Evolutionary conservation across 2,329 filamentous ascomycete species (phyloP).

Genomic region (Fusarium beomiforme): DNA sequence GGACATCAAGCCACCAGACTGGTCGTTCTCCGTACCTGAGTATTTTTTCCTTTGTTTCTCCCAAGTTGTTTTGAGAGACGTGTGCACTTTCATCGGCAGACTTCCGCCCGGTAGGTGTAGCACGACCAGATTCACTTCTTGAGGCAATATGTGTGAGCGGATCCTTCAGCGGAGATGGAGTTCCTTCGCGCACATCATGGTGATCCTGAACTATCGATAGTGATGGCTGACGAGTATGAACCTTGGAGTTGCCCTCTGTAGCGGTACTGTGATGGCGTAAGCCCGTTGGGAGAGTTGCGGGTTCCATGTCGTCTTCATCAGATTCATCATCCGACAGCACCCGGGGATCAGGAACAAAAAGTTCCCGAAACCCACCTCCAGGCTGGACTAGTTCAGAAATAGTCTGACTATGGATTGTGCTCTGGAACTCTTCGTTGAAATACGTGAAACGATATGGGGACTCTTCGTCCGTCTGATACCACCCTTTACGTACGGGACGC

Average conservation of each 20-base stretch:
- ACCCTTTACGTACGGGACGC: conserved; percentile 80
- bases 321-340: conserved; percentile 78
- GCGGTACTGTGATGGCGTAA: conserved; percentile 37
- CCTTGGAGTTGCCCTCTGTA: conserved; percentile 54
- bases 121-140: conserved; percentile 54
- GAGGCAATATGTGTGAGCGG: conserved; percentile 45
- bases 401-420: conserved; percentile 94
- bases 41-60: conserved; percentile 50
- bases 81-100: conserved; percentile 46
- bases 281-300: conserved; percentile 39
- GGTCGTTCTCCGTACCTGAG: conserved; percentile 81
- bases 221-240: conserved; percentile 59
- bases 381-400: conserved; percentile 93
- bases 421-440: conserved; percentile 97
- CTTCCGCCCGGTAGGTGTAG: conserved; percentile 58
- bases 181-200: conserved; percentile 32
- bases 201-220: conserved; percentile 46
- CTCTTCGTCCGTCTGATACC: conserved; percentile 90
- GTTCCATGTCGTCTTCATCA: conserved; percentile 67
- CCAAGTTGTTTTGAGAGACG: conserved; percentile 26
- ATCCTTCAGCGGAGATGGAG: conserved; percentile 46
- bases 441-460: conserved; percentile 96
- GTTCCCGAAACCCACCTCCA: conserved; percentile 82
- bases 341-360: conserved; percentile 90
- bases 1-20: conserved; percentile 95